phyloP scores from a whole-genome alignment of 768 basidiomycete genomes.

The Tylopilus sp. region DNA sequence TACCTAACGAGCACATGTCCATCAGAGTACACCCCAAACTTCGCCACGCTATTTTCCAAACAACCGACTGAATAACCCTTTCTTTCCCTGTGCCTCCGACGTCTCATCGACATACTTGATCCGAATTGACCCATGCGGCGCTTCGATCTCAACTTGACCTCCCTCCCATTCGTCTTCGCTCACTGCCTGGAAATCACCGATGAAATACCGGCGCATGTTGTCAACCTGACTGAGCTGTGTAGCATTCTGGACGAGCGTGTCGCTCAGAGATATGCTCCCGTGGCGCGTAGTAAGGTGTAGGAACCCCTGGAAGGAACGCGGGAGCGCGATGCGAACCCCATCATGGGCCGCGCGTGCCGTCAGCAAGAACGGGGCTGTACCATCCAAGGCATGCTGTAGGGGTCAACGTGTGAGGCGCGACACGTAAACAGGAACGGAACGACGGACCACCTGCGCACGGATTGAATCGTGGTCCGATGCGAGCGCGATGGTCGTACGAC shows the following conservation, averaged over 20 bases:
- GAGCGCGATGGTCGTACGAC: constrained; percentile 23
- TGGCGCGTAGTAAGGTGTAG: constrained; percentile 15
- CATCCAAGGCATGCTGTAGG: constrained; percentile 14
- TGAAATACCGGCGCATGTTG: constrained; percentile 18
- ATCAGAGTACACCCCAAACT: too few relatives aligned
- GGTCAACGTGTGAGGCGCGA: not conserved
- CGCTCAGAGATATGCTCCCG: constrained; percentile 15
- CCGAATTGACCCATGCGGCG: constrained; percentile 15
- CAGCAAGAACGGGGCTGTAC: constrained; percentile 16
- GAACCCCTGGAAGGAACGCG: constrained; percentile 18
- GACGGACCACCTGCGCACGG: constrained; percentile 18
- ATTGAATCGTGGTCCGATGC: constrained; percentile 15
- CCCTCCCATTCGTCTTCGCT: constrained; percentile 21
- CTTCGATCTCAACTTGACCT: constrained; percentile 15
- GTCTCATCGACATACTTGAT: constrained; percentile 22
- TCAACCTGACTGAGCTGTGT: constrained; percentile 24
- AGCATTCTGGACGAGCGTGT: constrained; percentile 10
- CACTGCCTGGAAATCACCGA: constrained; percentile 22
- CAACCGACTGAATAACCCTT: constrained; percentile 18
- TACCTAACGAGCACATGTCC: too few relatives aligned
- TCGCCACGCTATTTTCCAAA: constrained; percentile 7
- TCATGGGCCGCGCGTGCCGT: constrained; percentile 12
- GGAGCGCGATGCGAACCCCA: constrained; percentile 12
- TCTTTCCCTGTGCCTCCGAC: not conserved
- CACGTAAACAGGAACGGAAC: not conserved